Conservation (phyloP, 1,284 basidiomycete genomes). For the Somion occarium region DNA sequence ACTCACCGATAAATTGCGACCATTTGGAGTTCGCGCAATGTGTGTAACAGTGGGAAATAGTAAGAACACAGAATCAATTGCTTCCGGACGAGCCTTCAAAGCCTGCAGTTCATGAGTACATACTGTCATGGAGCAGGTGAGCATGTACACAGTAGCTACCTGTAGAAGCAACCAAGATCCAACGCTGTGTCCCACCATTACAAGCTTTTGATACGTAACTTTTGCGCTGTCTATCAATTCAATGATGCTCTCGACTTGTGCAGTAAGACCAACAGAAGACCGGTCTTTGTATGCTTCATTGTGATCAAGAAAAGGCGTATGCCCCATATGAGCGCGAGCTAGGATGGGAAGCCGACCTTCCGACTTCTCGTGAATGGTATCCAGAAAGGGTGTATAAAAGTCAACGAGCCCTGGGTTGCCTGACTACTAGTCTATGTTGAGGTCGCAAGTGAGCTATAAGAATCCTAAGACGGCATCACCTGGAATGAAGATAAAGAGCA, state of each 20-base stretch:
- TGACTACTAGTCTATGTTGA: conserved; percentile 19
- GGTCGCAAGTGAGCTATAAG: neutral
- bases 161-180: conserved; percentile 58
- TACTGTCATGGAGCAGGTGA: neutral
- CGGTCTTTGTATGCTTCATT: conserved; percentile 12
- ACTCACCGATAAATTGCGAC: conserved; percentile 35
- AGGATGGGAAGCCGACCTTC: conserved; percentile 41
- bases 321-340: conserved; percentile 49
- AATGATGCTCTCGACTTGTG: conserved; percentile 45
- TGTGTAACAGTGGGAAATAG: conserved; percentile 56
- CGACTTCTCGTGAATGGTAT: conserved; percentile 35
- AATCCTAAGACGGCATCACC: conserved; percentile 27
- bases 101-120: conserved; percentile 29
- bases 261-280: conserved; percentile 29
- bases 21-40: conserved; percentile 54
- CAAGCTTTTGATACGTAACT: conserved; percentile 33
- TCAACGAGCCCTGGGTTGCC: conserved; percentile 59
- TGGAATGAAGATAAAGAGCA: conserved; percentile 52
- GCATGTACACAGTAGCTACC: conserved; percentile 24
- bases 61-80: conserved; percentile 38
- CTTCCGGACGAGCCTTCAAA: conserved; percentile 39
- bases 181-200: conserved; percentile 56
- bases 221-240: conserved; percentile 44
- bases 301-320: conserved; percentile 33
- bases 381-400: conserved; percentile 56